Conservation (phyloP, 2,329 filamentous ascomycete genomes). For the Anisogramma anomala region DNA sequence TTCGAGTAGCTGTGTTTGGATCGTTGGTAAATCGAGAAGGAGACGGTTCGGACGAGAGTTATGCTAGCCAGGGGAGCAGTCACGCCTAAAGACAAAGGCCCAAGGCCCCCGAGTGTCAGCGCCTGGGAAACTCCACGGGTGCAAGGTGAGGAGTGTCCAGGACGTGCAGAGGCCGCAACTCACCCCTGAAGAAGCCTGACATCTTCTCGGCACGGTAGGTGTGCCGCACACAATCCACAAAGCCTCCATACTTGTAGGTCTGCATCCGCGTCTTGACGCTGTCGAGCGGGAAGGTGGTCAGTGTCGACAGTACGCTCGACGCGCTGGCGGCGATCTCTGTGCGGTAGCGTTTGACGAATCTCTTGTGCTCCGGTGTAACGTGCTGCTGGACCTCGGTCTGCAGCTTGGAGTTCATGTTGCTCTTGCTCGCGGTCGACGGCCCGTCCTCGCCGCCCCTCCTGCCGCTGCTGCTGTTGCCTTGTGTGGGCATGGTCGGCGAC, state of each 20-base stretch:
- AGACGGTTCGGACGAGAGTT: conserved; percentile 29
- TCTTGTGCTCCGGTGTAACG: conserved; percentile 23
- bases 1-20: conserved; percentile 63
- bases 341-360: conserved; percentile 63
- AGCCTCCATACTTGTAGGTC: conserved; percentile 67
- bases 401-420: not conserved
- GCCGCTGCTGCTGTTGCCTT: conserved; percentile 17
- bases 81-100: conserved; percentile 41
- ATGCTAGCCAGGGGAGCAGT: conserved; percentile 59
- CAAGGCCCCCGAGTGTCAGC: conserved; percentile 14
- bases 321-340: conserved; percentile 70
- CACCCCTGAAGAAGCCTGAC: conserved; percentile 72
- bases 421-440: conserved; percentile 5
- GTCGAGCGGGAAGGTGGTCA: conserved; percentile 74
- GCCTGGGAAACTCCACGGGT: conserved; percentile 7
- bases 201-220: conserved; percentile 66
- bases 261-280: conserved; percentile 87
- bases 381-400: conserved; percentile 16
- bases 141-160: conserved; percentile 1
- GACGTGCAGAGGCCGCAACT: no score
- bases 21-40: conserved; percentile 51
- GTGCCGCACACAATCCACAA: conserved; percentile 60
- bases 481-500: conserved; percentile 33
- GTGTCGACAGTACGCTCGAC: conserved; percentile 66
- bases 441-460: conserved; percentile 12